Conservation (phyloP, 495 filamentous ascomycete genomes). For the Lasiosphaeriaceae sp. region DNA sequence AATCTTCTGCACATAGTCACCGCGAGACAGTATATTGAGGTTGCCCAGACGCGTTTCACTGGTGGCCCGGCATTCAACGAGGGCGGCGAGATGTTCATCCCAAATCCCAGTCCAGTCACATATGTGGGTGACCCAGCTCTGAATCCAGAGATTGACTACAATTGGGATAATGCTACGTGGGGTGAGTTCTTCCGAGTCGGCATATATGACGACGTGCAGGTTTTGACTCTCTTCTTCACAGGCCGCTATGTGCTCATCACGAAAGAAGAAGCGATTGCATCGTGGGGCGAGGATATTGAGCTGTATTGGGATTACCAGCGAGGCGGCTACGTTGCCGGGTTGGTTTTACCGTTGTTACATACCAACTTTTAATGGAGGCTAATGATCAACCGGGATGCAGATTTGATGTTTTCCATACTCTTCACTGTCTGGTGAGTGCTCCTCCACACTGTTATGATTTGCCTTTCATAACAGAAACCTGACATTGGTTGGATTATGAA, state of each 20-base stretch:
- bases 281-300: conserved; percentile 1
- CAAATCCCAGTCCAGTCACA: background rate
- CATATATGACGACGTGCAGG: too few relatives aligned
- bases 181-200: background rate
- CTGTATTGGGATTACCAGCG: conserved; percentile 1
- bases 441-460: background rate
- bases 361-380: too few relatives aligned
- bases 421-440: conserved; percentile 6
- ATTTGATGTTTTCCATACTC: conserved; percentile 9
- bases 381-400: too few relatives aligned
- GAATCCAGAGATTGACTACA: background rate
- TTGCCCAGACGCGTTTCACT: background rate
- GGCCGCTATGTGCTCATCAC: conserved; percentile 6
- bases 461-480: background rate
- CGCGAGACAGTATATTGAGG: background rate
- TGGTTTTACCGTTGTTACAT: too few relatives aligned
- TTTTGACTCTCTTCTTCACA: background rate
- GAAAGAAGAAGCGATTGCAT: background rate
- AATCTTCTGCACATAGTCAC: background rate
- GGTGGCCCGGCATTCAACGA: background rate
- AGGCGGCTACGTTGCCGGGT: conserved; percentile 5
- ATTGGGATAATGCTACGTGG: background rate
- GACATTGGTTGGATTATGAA: background rate
- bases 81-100: background rate
- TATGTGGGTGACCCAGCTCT: background rate